These are phyloP conservation scores for Pogostemon cablin DNA, from an alignment of 257 asterid species.

Conservation along the genomic window DNA sequence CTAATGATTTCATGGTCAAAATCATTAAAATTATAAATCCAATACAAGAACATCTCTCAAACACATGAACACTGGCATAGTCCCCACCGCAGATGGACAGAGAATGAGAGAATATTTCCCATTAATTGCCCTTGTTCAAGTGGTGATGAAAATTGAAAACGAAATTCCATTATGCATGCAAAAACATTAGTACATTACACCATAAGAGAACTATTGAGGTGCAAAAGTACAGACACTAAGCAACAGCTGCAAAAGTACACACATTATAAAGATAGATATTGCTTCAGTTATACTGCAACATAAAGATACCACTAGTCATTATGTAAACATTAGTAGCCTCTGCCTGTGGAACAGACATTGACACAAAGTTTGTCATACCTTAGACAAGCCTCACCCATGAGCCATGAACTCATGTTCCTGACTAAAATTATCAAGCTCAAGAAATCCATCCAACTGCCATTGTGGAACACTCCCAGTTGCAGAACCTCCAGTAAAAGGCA, in stretches of 20 bases:
- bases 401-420: constrained; percentile 58
- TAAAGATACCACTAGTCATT: not conserved
- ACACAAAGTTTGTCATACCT: constrained; percentile 52
- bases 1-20: too few relatives aligned
- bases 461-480: constrained; percentile 57
- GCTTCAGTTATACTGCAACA: not conserved
- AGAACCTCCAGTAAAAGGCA: constrained; percentile 60
- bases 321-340: not conserved
- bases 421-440: constrained; percentile 58
- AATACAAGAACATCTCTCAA: not conserved
- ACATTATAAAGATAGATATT: not conserved
- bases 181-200: too few relatives aligned
- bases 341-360: not conserved
- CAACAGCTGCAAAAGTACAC: too few relatives aligned
- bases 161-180: not conserved
- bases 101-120: not conserved
- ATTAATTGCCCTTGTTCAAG: not conserved
- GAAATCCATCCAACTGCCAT: constrained; percentile 83
- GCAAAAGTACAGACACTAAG: not conserved
- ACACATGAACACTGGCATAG: not conserved
- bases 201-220: not conserved
- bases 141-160: not conserved
- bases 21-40: not conserved
- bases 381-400: constrained; percentile 55
- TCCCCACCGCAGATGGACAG: not conserved